A percentile compares a stretch with the other conserved stretches of the same genome.
Conservation (phyloP, 2,329 filamentous ascomycete species). For the Didymosphaeria variabile region DNA sequence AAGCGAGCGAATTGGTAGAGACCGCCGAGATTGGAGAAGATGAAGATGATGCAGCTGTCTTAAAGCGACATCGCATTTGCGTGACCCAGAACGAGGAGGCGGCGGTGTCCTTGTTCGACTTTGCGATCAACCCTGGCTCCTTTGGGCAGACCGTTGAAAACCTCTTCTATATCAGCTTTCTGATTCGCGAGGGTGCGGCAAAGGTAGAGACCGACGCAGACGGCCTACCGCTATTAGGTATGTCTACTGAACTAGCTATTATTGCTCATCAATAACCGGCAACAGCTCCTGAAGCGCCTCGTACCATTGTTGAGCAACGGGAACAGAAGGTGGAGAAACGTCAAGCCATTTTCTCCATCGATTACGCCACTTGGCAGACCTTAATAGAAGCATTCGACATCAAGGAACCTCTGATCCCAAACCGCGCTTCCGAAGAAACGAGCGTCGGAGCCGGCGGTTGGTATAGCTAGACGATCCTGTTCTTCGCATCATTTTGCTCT, state of each 20-base stretch:
- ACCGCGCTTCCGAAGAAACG: conserved; percentile 61
- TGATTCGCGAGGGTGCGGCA: conserved; percentile 85
- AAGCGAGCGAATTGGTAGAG: conserved; percentile 53
- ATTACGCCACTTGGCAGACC: conserved; percentile 83
- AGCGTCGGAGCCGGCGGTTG: conserved; percentile 36
- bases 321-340: conserved; percentile 66
- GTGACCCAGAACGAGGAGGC: conserved; percentile 65
- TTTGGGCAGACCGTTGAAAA: conserved; percentile 98
- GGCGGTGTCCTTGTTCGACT: conserved; percentile 78
- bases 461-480: conserved; percentile 29
- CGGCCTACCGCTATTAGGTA: conserved; percentile 81
- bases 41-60: conserved; percentile 56
- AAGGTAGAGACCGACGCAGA: conserved; percentile 77
- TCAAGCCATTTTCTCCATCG: conserved; percentile 88
- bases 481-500: background rate
- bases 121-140: conserved; percentile 86
- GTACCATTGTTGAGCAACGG: conserved; percentile 62
- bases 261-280: conserved; percentile 13
- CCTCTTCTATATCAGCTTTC: conserved; percentile 93
- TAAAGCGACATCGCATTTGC: conserved; percentile 72
- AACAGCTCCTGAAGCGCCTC: conserved; percentile 57
- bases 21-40: conserved; percentile 49
- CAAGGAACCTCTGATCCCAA: conserved; percentile 81
- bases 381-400: conserved; percentile 81
- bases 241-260: conserved; percentile 49